Conservation (phyloP, 495 filamentous ascomycete genomes). For the Talaromyces trachyspermus region DNA sequence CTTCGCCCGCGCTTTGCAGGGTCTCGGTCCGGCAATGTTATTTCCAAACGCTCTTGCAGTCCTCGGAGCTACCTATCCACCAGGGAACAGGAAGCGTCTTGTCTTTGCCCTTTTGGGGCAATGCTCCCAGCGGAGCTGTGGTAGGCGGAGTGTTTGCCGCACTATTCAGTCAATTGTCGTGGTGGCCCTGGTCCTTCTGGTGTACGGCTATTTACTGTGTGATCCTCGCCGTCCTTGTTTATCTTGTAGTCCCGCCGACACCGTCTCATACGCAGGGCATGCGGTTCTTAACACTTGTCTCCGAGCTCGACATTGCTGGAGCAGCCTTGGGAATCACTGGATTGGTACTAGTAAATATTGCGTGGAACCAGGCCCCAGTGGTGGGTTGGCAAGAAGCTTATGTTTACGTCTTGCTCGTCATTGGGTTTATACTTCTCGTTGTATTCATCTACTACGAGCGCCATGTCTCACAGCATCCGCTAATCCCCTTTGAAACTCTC, state of each 20-base stretch:
- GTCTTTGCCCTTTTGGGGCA: conserved; percentile 54
- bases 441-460: conserved; percentile 46
- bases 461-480: conserved; percentile 33
- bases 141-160: conserved; percentile 44
- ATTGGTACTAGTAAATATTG: conserved; percentile 53
- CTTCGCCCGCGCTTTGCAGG: conserved; percentile 40
- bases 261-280: conserved; percentile 23
- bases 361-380: conserved; percentile 54
- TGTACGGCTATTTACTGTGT: conserved; percentile 42
- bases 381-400: conserved; percentile 52
- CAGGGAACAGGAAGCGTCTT: conserved; percentile 50
- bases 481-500: conserved; percentile 47
- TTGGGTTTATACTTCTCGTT: conserved; percentile 43
- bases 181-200: conserved; percentile 63
- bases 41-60: conserved; percentile 45
- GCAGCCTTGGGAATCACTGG: conserved; percentile 42
- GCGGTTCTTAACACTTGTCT: conserved; percentile 13
- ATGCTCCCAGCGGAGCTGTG: conserved; percentile 47
- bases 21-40: conserved; percentile 44
- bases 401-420: conserved; percentile 45
- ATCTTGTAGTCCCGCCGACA: conserved; percentile 42
- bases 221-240: conserved; percentile 31
- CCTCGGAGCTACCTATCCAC: conserved; percentile 32
- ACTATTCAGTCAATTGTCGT: conserved; percentile 42
- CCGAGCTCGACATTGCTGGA: conserved; percentile 43